Conservation (phyloP, 352 stramenopile species). For the Globisporangium irregulare region DNA sequence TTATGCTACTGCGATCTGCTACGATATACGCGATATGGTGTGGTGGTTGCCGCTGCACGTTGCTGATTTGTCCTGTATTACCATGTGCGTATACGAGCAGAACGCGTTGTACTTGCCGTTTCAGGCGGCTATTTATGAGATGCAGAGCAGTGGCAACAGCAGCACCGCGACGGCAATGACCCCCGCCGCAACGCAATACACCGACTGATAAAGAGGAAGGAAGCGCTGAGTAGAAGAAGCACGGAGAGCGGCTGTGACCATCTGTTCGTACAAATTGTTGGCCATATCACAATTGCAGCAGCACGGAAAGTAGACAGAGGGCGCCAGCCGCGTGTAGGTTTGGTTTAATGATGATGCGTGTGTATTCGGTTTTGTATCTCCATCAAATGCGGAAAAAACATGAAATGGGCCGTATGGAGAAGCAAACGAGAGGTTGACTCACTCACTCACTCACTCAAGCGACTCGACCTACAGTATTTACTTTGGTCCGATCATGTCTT, state of each 20-base stretch:
- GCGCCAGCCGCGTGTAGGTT: background rate
- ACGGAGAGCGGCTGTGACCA: no score
- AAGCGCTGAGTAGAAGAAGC: background rate
- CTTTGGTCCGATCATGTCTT: constrained; percentile 94
- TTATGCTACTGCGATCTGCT: background rate
- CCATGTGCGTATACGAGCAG: constrained; percentile 17
- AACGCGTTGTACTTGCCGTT: constrained; percentile 56
- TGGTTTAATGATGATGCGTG: no score
- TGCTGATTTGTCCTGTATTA: no score
- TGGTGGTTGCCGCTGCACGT: background rate
- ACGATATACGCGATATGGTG: no score
- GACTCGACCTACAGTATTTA: constrained; percentile 24
- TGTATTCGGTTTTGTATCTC: no score
- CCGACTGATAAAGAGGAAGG: background rate
- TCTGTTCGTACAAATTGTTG: no score
- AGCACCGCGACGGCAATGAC: background rate
- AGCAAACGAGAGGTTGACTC: background rate
- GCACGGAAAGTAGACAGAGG: no score
- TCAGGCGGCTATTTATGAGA: constrained; percentile 55
- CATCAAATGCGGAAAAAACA: no score
- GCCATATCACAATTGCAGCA: background rate
- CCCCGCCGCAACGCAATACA: constrained; percentile 4
- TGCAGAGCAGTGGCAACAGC: constrained; percentile 31
- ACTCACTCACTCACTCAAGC: background rate
- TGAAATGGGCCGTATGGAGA: no score